Evolutionary conservation across 306 rosid genomes (phyloP), one percentile per base, ranked within the genome.

Genomic region (Begonia masoniana): DNA sequence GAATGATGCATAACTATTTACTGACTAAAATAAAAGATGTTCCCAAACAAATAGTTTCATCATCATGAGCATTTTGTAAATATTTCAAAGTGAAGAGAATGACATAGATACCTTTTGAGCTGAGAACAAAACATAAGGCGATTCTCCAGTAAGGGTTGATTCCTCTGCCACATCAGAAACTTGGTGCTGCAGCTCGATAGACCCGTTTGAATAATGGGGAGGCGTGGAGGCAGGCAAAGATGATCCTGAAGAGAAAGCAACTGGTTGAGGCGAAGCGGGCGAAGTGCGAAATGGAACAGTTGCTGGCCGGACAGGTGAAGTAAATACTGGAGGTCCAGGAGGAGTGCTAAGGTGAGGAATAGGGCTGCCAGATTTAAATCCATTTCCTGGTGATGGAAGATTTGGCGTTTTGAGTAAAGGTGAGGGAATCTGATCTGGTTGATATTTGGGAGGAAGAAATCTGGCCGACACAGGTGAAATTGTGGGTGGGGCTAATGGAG

Each of bases 271-370:
- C 57, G 92, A 77, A n/a, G 77, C 77, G 4, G 99, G 99, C 0
- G 88, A 86, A 6, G 96, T 78, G 14, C 96, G 94, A 62, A 86
- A 91, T 42, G 99, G 99, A 49, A 81, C 82, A 7, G 94, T 94
- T 10, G 99, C 92, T 0, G 99, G 99, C 41, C 94, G 77, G n/a
- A 91, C 95, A 12, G 99, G 99, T 2, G 88, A 83, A 14, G 86
- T 71, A 56, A 91, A 91, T 15, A 91, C 87, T 50, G 99, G 99
- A 50, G 99, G 99, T 15, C 99, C 96, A 5, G 99, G 99, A 50
- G 96, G 99, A 51, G 94, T 91, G 65, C 99, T 91, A 76, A 91
- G 15, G 62, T 81, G 92, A 75, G 94, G 81, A 65, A 71, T 63
- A 13, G 87, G 80, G 72, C 83, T 78, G 58, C 82, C 87, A 41